Conservation (phyloP, 192 early-diverging fungal genomes). For the Podila horticola region DNA sequence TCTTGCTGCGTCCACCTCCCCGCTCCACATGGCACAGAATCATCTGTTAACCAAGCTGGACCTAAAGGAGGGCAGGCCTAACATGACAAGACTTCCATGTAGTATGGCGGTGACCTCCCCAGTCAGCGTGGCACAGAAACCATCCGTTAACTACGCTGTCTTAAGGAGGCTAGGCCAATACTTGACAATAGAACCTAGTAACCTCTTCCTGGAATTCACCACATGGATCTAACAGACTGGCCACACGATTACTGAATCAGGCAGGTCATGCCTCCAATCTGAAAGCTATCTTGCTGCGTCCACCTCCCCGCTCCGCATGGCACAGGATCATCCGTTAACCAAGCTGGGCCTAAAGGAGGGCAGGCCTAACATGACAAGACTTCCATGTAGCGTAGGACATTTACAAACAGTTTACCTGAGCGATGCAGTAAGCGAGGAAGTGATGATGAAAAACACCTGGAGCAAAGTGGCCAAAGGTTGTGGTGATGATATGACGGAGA, state of each 20-base stretch:
- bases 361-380: conserved; percentile 9
- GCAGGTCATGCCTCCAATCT: conserved; percentile 11
- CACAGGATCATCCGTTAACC: background rate
- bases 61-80: conserved; percentile 9
- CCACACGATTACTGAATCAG: background rate
- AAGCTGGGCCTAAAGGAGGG: conserved; percentile 10
- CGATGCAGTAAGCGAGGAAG: background rate
- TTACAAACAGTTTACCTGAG: background rate
- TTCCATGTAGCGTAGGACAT: background rate
- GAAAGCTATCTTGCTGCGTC: conserved; percentile 14
- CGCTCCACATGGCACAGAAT: background rate
- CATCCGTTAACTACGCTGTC: no score
- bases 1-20: conserved; percentile 14
- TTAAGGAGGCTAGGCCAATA: no score
- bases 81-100: conserved; percentile 10
- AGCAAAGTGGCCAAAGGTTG: no score
- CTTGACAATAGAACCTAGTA: background rate
- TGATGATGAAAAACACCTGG: no score
- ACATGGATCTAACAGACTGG: conserved; percentile 11
- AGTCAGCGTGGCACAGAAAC: no score
- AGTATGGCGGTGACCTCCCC: no score
- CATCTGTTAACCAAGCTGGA: conserved; percentile 5
- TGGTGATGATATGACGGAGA: no score
- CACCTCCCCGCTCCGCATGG: conserved; percentile 7
- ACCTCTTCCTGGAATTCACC: conserved; percentile 1